Conservation (phyloP, 2,329 filamentous ascomycete species). For the Colletotrichum lupini region DNA sequence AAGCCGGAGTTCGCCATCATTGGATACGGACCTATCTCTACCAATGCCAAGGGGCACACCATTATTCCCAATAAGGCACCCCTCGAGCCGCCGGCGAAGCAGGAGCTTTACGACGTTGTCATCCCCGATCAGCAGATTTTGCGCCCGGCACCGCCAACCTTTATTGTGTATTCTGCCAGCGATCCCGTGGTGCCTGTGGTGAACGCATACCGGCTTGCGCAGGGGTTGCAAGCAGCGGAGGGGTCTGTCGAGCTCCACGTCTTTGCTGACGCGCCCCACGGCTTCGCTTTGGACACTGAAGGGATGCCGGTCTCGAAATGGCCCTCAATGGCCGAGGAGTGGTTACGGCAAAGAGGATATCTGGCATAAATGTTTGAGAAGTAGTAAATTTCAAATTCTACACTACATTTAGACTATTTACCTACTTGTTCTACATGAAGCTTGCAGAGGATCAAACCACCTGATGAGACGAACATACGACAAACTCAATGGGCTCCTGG, state of each 20-base stretch:
- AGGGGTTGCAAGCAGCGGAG: constrained; percentile 31
- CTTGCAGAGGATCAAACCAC: not conserved
- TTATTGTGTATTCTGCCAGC: constrained; percentile 38
- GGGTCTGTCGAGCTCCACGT: constrained; percentile 38
- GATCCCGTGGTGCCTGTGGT: constrained; percentile 38
- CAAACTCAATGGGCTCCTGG: no score
- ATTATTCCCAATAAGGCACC: constrained; percentile 37
- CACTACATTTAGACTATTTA: not conserved
- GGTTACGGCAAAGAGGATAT: constrained; percentile 32
- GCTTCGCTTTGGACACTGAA: constrained; percentile 37
- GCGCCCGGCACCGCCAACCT: constrained; percentile 36
- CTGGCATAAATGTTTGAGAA: not conserved
- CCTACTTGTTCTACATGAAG: no score
- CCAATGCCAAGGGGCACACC: constrained; percentile 38
- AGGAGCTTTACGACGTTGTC: constrained; percentile 38
- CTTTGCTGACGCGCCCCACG: constrained; percentile 38
- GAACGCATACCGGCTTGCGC: constrained; percentile 38
- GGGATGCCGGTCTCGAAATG: constrained; percentile 36
- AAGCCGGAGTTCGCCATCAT: constrained; percentile 36
- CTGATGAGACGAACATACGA: no score
- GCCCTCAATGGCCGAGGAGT: constrained; percentile 36
- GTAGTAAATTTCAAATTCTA: not conserved
- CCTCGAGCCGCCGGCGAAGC: constrained; percentile 39
- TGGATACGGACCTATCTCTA: constrained; percentile 40
- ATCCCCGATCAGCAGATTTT: constrained; percentile 37